A percentile compares a stretch with the other conserved stretches of the same genome.
These are phyloP conservation scores for Wickerhamomyces sydowiorum DNA, from an alignment of 805 yeast species.

Conservation along the genomic window DNA sequence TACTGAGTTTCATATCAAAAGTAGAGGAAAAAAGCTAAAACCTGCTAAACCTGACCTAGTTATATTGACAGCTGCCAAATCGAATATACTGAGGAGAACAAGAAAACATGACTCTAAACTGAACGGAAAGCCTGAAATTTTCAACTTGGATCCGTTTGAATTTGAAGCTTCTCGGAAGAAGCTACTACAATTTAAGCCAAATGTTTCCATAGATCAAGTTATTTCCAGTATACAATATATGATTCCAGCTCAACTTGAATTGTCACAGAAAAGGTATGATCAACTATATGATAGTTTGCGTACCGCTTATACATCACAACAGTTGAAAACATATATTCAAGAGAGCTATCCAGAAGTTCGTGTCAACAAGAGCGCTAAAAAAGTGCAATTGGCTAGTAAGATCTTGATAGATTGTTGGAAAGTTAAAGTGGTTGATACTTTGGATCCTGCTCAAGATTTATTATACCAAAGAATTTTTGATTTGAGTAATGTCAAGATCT, in stretches of 20 bases:
- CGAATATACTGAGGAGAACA: background rate
- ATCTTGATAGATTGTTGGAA: conserved; percentile 15
- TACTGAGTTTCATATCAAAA: background rate
- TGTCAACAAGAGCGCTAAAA: conserved; percentile 1
- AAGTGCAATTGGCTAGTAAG: conserved; percentile 3
- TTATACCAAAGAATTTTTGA: conserved; percentile 14
- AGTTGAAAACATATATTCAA: conserved; percentile 10
- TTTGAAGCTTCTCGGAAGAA: conserved; percentile 4
- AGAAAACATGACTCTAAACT: background rate
- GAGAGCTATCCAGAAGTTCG: conserved; percentile 4
- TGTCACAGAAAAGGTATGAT: conserved; percentile 14
- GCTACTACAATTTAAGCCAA: conserved; percentile 1
- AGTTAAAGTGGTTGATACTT: conserved; percentile 6
- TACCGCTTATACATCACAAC: conserved; percentile 10
- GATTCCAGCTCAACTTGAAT: conserved; percentile 9
- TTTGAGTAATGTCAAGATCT: conserved; percentile 14
- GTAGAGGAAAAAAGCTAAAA: conserved; percentile 1
- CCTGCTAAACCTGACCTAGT: background rate
- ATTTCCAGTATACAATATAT: conserved; percentile 1
- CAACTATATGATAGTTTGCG: conserved; percentile 12
- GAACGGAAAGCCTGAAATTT: background rate
- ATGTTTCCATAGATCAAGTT: background rate
- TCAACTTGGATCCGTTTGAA: background rate
- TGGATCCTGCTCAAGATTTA: conserved; percentile 12
- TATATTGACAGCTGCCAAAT: background rate